These are phyloP conservation scores for Mortierella sp. DNA, from an alignment of 371 early-diverging fungal genomes.

Conservation along the genomic window DNA sequence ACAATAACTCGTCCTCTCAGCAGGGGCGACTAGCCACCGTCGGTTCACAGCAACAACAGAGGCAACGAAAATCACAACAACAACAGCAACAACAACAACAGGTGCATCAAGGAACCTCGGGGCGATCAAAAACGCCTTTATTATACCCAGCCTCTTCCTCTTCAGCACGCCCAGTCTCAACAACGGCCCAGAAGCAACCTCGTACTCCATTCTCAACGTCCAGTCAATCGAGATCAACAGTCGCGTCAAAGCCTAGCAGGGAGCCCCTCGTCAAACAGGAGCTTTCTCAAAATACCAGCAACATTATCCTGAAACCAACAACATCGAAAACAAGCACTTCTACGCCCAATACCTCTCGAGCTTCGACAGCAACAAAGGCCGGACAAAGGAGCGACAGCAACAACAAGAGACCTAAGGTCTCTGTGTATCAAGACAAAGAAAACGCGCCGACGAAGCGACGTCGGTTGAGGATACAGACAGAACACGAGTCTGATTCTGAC, in stretches of 20 bases:
- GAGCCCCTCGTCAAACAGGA: background rate
- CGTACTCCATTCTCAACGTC: background rate
- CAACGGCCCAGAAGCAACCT: background rate
- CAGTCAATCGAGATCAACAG: background rate
- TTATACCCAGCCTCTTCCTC: background rate
- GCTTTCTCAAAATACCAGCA: background rate
- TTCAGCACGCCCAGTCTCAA: background rate
- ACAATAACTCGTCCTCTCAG: background rate
- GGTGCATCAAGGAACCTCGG: background rate
- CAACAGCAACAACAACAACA: background rate
- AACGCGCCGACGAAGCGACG: slow-evolving; percentile 18
- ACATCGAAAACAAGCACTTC: background rate
- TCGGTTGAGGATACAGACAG: background rate
- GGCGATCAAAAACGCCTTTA: background rate
- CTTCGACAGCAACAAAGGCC: background rate
- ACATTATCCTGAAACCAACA: background rate
- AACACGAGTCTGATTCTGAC: slow-evolving; percentile 23
- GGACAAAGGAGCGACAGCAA: slow-evolving; percentile 12
- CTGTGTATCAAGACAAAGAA: slow-evolving; percentile 31
- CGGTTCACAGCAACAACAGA: background rate
- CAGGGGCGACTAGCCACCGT: background rate
- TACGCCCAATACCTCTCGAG: background rate
- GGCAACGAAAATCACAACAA: no score
- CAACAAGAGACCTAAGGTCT: slow-evolving; percentile 33
- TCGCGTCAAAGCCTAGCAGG: background rate